Evolutionary conservation across 345 rosid genomes (phyloP).

Genomic region (Eutrema heterophyllum): DNA sequence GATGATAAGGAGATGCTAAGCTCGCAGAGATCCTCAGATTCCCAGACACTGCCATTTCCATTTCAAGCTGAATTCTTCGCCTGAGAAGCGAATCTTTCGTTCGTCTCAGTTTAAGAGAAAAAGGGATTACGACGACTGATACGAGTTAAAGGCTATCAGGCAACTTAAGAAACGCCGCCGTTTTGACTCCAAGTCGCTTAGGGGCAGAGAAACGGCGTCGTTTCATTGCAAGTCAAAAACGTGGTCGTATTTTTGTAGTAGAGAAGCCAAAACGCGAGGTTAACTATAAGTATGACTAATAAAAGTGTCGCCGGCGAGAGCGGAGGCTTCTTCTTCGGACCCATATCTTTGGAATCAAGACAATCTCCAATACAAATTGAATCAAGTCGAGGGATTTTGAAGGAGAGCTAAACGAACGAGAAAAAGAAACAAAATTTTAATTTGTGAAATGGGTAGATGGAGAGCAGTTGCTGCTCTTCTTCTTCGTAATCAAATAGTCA

Average conservation of each 20-base stretch:
- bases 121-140: neutral
- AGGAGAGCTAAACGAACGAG: neutral
- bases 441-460: slow-evolving; percentile 74
- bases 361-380: neutral
- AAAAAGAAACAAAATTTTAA: neutral
- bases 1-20: slow-evolving; percentile 44
- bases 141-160: neutral
- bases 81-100: slow-evolving; percentile 9
- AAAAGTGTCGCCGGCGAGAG: slow-evolving; percentile 9
- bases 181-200: neutral
- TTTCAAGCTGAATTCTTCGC: slow-evolving; percentile 13
- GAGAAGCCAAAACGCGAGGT: neutral
- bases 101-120: slow-evolving; percentile 12
- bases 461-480: slow-evolving; percentile 43
- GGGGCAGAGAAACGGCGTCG: neutral
- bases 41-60: slow-evolving; percentile 57
- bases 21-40: slow-evolving; percentile 67
- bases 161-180: neutral
- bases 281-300: too few species aligned
- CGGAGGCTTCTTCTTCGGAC: neutral
- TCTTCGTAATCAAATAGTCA: slow-evolving; percentile 32
- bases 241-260: neutral
- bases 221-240: neutral
- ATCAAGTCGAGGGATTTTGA: neutral
- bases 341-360: neutral